Conservation (phyloP, 805 yeast species). For the Ogataea wickerhamii region DNA sequence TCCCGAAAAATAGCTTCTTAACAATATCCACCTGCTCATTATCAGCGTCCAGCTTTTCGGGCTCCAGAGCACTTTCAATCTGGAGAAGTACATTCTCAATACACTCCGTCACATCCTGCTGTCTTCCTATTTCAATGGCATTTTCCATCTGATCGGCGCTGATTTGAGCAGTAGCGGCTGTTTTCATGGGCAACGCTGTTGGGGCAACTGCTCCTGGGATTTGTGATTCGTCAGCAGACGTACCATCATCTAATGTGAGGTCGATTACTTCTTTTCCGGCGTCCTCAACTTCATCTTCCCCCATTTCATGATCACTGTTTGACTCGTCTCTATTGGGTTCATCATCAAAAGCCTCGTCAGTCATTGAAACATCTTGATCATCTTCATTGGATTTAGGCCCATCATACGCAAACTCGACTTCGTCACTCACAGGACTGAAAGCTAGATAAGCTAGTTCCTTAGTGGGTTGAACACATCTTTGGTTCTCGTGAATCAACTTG, state of each 20-base stretch:
- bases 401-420: conserved; percentile 51
- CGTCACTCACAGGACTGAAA: conserved; percentile 66
- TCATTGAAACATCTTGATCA: conserved; percentile 1
- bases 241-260: conserved; percentile 2
- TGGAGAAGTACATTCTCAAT: conserved; percentile 91
- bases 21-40: conserved; percentile 81
- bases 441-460: conserved; percentile 86
- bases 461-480: conserved; percentile 72
- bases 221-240: background rate
- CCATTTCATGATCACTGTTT: background rate
- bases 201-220: conserved; percentile 1
- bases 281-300: conserved; percentile 7
- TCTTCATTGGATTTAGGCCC: background rate
- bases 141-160: conserved; percentile 65
- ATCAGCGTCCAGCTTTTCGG: conserved; percentile 60
- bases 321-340: background rate
- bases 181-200: conserved; percentile 22
- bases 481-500: conserved; percentile 60
- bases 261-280: conserved; percentile 4
- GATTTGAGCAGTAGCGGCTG: conserved; percentile 35
- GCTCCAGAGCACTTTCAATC: conserved; percentile 80
- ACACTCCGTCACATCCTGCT: conserved; percentile 97
- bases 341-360: background rate
- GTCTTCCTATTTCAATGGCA: conserved; percentile 79
- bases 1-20: conserved; percentile 80